Conservation (phyloP, 2,329 filamentous ascomycete species). For the Arthrobotrys musiformis region DNA sequence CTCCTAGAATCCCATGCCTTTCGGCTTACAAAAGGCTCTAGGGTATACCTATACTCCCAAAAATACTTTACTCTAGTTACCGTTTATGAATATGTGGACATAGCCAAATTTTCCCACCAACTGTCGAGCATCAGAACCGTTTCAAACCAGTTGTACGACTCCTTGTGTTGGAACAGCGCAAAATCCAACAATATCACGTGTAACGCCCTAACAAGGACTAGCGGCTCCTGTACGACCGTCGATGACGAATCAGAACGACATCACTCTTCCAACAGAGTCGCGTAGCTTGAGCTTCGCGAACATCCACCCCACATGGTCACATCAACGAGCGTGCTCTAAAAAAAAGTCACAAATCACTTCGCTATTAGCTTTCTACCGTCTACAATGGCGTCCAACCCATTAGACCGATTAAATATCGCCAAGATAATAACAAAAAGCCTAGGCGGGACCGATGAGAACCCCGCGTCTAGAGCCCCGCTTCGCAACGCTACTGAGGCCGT, state of each 20-base stretch:
- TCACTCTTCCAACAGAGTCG: conserved; percentile 11
- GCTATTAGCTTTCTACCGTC: not conserved
- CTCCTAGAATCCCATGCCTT: too few relatives aligned
- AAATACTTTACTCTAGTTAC: too few relatives aligned
- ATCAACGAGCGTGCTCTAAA: not conserved
- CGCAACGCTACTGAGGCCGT: conserved; percentile 72
- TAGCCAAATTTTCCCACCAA: not conserved
- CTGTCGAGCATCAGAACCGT: not conserved
- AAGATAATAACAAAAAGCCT: conserved; percentile 43
- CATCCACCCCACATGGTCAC: not conserved
- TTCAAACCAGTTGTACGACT: not conserved
- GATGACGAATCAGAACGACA: conserved; percentile 46
- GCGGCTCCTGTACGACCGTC: not conserved
- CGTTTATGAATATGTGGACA: not conserved
- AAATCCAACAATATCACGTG: conserved; percentile 18
- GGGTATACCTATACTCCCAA: too few relatives aligned
- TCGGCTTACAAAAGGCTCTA: too few relatives aligned
- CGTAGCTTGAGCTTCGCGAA: conserved; percentile 1
- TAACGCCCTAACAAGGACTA: not conserved
- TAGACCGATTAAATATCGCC: conserved; percentile 41
- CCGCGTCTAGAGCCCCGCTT: conserved; percentile 72
- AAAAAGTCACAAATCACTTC: not conserved
- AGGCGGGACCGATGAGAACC: conserved; percentile 46
- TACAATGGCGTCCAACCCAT: conserved; percentile 32
- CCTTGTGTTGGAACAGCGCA: conserved; percentile 6